These are phyloP conservation scores for Amanita jacksonii DNA, from an alignment of 768 basidiomycete genomes.

Conservation along the genomic window DNA sequence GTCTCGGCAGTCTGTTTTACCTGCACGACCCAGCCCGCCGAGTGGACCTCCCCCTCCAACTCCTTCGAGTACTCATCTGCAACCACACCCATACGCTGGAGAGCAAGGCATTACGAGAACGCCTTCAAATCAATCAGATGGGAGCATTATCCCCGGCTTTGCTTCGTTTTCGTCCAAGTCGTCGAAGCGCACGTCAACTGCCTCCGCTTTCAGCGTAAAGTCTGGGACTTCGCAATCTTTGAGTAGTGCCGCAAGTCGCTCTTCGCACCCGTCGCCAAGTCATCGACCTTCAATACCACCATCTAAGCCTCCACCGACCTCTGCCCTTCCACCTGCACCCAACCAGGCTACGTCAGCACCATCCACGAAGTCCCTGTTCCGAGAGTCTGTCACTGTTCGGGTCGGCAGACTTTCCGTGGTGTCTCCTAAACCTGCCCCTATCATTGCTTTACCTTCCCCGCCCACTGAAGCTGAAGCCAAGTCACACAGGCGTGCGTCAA, in stretches of 20 bases:
- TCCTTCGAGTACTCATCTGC: constrained; percentile 21
- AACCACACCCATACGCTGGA: constrained; percentile 22
- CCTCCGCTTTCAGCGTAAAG: constrained; percentile 36
- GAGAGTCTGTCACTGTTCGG: constrained; percentile 49
- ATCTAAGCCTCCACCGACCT: constrained; percentile 61
- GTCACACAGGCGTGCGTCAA: constrained; percentile 27
- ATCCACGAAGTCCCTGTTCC: constrained; percentile 32
- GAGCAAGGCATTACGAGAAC: constrained; percentile 27
- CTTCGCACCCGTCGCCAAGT: constrained; percentile 20
- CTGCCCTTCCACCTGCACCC: constrained; percentile 38
- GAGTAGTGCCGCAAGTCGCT: constrained; percentile 7
- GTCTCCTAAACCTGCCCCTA: constrained; percentile 58
- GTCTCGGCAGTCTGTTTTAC: constrained; percentile 43
- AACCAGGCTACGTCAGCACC: constrained; percentile 6
- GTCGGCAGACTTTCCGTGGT: constrained; percentile 48
- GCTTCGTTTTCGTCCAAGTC: constrained; percentile 38
- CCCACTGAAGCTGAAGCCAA: constrained; percentile 44
- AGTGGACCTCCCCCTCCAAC: constrained; percentile 49
- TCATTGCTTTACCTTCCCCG: constrained; percentile 49
- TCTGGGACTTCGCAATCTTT: constrained; percentile 35
- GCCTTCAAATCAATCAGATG: constrained; percentile 28
- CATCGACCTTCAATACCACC: constrained; percentile 58
- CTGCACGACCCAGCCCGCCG: constrained; percentile 47
- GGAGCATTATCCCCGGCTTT: constrained; percentile 34
- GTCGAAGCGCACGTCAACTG: constrained; percentile 42